Percentiles rank a stretch among this genome's conserved stretches.
Conservation (phyloP, 306 rosid genomes). For the Sindora glabra region DNA sequence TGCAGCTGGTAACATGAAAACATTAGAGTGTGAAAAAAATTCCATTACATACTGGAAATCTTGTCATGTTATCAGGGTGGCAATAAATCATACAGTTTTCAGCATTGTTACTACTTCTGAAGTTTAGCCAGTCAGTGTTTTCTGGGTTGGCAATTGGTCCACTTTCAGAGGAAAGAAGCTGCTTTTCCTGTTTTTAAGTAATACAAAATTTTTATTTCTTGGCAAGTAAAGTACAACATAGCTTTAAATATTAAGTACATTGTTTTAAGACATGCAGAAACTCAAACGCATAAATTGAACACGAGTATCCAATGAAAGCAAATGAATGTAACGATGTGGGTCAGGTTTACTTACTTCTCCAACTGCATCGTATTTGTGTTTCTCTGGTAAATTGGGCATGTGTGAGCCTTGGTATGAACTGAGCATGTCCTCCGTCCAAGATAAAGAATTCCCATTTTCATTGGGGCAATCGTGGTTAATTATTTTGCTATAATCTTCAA, state of each 20-base stretch:
- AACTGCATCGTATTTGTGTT: slow-evolving; percentile 23
- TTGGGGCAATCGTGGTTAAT: slow-evolving; percentile 26
- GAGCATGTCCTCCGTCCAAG: slow-evolving; percentile 54
- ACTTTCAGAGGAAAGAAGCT: slow-evolving; percentile 21
- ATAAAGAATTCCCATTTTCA: slow-evolving; percentile 35
- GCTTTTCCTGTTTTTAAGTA: slow-evolving; percentile 46
- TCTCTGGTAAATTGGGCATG: slow-evolving; percentile 20
- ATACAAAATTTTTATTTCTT: slow-evolving; percentile 4
- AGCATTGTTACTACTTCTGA: slow-evolving; percentile 21
- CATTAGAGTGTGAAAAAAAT: slow-evolving; percentile 25
- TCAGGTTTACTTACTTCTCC: slow-evolving; percentile 50
- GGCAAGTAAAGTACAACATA: not conserved
- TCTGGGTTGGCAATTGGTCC: slow-evolving; percentile 37
- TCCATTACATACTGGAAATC: slow-evolving; percentile 1
- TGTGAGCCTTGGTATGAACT: slow-evolving; percentile 26
- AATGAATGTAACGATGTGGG: not conserved
- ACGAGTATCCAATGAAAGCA: too few relatives aligned
- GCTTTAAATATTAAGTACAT: too few relatives aligned
- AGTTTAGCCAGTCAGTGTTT: slow-evolving; percentile 34
- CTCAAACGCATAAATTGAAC: too few relatives aligned
- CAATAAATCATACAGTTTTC: slow-evolving; percentile 39
- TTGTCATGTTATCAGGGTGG: slow-evolving; percentile 3
- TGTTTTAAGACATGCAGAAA: slow-evolving; percentile 4
- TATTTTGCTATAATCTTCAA: slow-evolving; percentile 21
- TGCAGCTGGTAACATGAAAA: slow-evolving; percentile 43